Conservation (phyloP, 441 rosid genomes). For the Melastoma candidum region DNA sequence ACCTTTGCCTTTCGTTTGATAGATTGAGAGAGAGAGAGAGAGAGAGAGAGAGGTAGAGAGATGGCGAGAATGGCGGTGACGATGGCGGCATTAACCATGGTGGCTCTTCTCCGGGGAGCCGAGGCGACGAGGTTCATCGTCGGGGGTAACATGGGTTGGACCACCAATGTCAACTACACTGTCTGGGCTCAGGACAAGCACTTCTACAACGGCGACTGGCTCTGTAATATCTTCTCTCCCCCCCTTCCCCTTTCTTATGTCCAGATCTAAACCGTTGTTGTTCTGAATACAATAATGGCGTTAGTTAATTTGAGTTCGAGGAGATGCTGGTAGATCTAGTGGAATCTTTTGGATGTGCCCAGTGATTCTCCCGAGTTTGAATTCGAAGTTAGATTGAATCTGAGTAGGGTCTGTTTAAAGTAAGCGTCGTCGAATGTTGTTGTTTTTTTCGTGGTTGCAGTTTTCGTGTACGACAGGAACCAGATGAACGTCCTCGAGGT, state of each 20-base stretch:
- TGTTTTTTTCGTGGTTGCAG: conserved; percentile 24
- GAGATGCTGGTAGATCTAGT: no score
- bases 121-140: conserved; percentile 56
- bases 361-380: no score
- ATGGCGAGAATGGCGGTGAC: conserved; percentile 14
- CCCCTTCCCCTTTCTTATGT: neutral
- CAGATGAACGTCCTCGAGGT: conserved; percentile 79
- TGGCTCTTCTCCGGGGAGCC: conserved; percentile 34
- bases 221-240: conserved; percentile 38
- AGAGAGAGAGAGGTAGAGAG: neutral
- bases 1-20: no score
- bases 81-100: conserved; percentile 21
- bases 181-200: conserved; percentile 71
- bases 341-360: no score
- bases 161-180: conserved; percentile 55
- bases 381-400: no score
- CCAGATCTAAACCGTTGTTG: conserved; percentile 21
- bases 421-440: no score
- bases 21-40: no score
- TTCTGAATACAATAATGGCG: neutral
- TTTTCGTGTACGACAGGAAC: conserved; percentile 81
- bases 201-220: conserved; percentile 90
- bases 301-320: no score
- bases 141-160: conserved; percentile 57
- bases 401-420: no score